phyloP scores from a whole-genome alignment of 345 rosid genomes.

The Eucalyptus cloeziana region DNA sequence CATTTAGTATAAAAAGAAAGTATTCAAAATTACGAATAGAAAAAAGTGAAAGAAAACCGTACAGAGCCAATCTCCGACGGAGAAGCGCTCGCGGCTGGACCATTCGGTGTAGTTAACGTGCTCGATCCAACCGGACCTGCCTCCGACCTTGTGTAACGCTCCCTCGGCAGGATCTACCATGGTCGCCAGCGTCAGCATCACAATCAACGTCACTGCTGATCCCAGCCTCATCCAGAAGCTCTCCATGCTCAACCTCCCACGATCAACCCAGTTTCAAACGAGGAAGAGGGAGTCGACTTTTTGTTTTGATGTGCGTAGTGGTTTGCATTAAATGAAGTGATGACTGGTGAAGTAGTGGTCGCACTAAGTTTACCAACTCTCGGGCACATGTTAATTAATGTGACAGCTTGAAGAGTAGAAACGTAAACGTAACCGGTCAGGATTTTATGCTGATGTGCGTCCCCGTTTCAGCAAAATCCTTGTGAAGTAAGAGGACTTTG shows the following conservation, averaged over 20 bases:
- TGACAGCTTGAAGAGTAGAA: neutral
- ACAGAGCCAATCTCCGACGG: slow-evolving; percentile 32
- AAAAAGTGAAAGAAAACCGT: neutral
- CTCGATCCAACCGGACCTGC: slow-evolving; percentile 11
- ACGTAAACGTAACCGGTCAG: neutral
- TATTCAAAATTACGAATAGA: neutral
- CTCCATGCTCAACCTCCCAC: neutral
- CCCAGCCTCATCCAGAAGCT: neutral
- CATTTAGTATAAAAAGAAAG: neutral
- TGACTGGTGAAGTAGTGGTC: neutral
- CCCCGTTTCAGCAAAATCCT: neutral
- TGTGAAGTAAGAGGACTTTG: neutral
- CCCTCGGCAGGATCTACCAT: neutral
- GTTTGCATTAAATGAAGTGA: neutral
- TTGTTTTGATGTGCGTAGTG: neutral
- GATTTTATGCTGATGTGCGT: neutral
- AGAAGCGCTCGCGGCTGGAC: slow-evolving; percentile 7
- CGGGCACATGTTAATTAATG: neutral
- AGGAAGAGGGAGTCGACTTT: neutral
- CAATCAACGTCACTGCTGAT: neutral
- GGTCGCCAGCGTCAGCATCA: neutral
- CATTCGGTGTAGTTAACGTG: slow-evolving; percentile 18
- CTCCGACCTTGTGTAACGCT: slow-evolving; percentile 15
- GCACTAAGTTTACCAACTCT: neutral
- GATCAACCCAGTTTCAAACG: neutral